Percentiles rank a stretch among this genome's conserved stretches.
These are phyloP conservation scores for Phytophthora crassamura DNA, from an alignment of 352 stramenopile species.

Conservation along the genomic window DNA sequence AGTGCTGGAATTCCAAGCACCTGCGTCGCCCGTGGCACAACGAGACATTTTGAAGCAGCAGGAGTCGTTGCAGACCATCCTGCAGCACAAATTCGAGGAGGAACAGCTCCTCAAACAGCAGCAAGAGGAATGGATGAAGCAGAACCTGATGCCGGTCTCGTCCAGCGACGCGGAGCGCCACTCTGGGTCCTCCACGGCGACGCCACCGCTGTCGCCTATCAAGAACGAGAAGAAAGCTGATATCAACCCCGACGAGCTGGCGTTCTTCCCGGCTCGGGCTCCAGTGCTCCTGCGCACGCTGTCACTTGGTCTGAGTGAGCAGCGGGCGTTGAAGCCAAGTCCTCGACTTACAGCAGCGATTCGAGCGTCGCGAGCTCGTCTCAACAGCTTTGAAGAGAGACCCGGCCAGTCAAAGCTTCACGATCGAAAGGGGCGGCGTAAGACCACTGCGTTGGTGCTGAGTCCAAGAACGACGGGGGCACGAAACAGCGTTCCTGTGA, in stretches of 20 bases:
- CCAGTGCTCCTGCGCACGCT: conserved; percentile 54
- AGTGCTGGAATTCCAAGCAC: conserved; percentile 50
- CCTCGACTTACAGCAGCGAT: conserved; percentile 52
- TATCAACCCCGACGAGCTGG: conserved; percentile 24
- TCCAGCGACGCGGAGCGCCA: conserved; percentile 1
- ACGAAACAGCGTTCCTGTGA: conserved; percentile 8
- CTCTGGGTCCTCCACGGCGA: conserved; percentile 41
- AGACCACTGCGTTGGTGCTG: conserved; percentile 25
- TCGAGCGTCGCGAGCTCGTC: conserved; percentile 47
- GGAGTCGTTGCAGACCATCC: conserved; percentile 62
- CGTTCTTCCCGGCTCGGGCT: conserved; percentile 31
- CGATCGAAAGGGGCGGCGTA: conserved; percentile 17
- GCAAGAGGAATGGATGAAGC: conserved; percentile 78
- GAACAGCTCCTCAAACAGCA: conserved; percentile 76
- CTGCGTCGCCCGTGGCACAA: conserved; percentile 69
- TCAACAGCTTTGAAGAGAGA: conserved; percentile 42
- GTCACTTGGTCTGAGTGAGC: conserved; percentile 44
- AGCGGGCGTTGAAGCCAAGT: conserved; percentile 42
- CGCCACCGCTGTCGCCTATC: conserved; percentile 15
- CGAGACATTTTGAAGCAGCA: conserved; percentile 69
- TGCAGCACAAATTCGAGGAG: conserved; percentile 68
- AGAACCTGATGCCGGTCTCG: conserved; percentile 33
- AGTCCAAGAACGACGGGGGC: conserved; percentile 8
- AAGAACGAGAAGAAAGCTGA: conserved; percentile 28
- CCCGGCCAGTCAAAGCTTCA: not conserved